Percentiles rank a stretch among this genome's conserved stretches.
These are phyloP conservation scores for Pseudogymnoascus sp. DNA, from an alignment of 2,329 filamentous ascomycete genomes.

Conservation along the genomic window DNA sequence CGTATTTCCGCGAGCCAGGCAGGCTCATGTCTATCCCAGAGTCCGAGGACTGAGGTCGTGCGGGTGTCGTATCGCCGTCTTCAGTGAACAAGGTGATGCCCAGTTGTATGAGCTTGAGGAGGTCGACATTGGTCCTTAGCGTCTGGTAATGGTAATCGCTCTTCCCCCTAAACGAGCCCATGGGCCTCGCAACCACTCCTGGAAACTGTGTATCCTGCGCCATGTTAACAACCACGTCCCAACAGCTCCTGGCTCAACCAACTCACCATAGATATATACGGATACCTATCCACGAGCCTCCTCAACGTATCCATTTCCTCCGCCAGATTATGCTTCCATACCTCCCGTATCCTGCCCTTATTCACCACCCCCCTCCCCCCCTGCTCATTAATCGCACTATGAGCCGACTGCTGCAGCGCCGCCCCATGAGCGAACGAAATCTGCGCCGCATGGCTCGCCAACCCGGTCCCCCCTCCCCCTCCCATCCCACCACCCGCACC, in stretches of 20 bases:
- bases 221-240: background rate
- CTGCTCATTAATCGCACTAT: slow-evolving; percentile 45
- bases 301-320: slow-evolving; percentile 84
- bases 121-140: slow-evolving; percentile 89
- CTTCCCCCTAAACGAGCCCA: slow-evolving; percentile 89
- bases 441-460: slow-evolving; percentile 79
- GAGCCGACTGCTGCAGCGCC: slow-evolving; percentile 51
- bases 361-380: slow-evolving; percentile 47
- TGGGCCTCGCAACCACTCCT: slow-evolving; percentile 91
- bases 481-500: slow-evolving; percentile 49
- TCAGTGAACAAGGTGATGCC: slow-evolving; percentile 89
- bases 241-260: slow-evolving; percentile 14
- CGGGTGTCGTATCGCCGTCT: slow-evolving; percentile 77
- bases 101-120: slow-evolving; percentile 95
- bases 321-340: slow-evolving; percentile 86
- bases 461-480: slow-evolving; percentile 52
- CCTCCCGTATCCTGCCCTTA: slow-evolving; percentile 82
- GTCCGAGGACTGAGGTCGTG: slow-evolving; percentile 43
- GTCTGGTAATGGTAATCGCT: slow-evolving; percentile 99
- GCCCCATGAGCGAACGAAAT: slow-evolving; percentile 77
- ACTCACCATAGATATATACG: slow-evolving; percentile 94
- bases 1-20: slow-evolving; percentile 33
- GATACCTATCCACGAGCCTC: slow-evolving; percentile 79
- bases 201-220: slow-evolving; percentile 91
- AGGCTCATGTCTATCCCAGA: slow-evolving; percentile 35